These are phyloP conservation scores for Apiospora arundinis DNA, from an alignment of 2,329 filamentous ascomycete species.

Conservation along the genomic window DNA sequence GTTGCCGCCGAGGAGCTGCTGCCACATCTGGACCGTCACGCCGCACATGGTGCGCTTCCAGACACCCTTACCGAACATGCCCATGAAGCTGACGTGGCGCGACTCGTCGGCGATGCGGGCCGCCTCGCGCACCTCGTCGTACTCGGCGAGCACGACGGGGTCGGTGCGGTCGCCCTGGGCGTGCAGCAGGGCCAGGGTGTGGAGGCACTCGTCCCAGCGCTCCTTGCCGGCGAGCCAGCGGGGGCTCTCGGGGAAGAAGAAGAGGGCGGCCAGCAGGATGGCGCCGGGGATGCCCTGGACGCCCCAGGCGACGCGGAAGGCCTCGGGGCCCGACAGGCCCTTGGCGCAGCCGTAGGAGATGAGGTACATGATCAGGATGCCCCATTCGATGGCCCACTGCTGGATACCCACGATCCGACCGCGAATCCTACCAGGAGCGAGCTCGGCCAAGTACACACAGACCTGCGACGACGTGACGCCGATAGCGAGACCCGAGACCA, in stretches of 20 bases:
- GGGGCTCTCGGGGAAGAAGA: constrained; percentile 64
- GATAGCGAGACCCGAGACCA: constrained; percentile 67
- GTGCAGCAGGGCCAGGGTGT: constrained; percentile 28
- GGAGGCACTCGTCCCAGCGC: constrained; percentile 44
- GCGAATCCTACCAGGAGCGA: constrained; percentile 61
- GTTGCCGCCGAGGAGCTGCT: constrained; percentile 63
- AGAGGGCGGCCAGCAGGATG: constrained; percentile 58
- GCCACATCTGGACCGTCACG: constrained; percentile 61
- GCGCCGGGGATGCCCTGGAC: constrained; percentile 48
- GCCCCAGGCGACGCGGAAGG: constrained; percentile 68
- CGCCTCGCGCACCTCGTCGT: constrained; percentile 38
- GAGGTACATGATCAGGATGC: constrained; percentile 72
- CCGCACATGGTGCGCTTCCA: constrained; percentile 59
- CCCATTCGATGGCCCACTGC: constrained; percentile 73
- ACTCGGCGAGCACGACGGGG: constrained; percentile 53
- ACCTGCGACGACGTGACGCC: constrained; percentile 70
- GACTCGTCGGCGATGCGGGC: constrained; percentile 46
- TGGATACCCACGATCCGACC: constrained; percentile 72
- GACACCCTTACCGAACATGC: constrained; percentile 54
- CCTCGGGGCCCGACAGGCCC: constrained; percentile 51
- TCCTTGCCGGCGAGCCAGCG: constrained; percentile 60
- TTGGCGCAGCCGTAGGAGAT: constrained; percentile 68
- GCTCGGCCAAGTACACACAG: constrained; percentile 70
- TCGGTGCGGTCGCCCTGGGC: constrained; percentile 41
- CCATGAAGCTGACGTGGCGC: constrained; percentile 46